Evolutionary conservation across 2,329 filamentous ascomycete species (phyloP).

Genomic region (Fusarium papillatum): DNA sequence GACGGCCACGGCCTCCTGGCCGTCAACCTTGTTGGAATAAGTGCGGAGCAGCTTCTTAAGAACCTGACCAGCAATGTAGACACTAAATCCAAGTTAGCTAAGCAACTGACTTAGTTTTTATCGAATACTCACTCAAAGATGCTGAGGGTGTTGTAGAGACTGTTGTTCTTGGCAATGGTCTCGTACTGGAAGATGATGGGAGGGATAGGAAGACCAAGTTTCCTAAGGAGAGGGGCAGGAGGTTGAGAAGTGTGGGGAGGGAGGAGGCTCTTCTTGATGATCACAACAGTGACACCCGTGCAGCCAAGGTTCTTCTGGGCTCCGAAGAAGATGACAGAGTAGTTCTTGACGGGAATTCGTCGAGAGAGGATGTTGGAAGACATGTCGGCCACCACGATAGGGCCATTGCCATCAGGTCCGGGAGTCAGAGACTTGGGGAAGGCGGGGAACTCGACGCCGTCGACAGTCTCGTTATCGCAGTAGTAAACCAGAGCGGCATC

Average conservation of each 20-base stretch:
- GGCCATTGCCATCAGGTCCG: slow-evolving; percentile 71
- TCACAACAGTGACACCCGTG: slow-evolving; percentile 87
- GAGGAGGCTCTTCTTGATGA: slow-evolving; percentile 86
- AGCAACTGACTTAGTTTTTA: background rate
- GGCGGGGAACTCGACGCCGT: slow-evolving; percentile 90
- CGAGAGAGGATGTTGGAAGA: slow-evolving; percentile 92
- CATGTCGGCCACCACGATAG: slow-evolving; percentile 93
- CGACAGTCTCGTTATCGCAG: slow-evolving; percentile 95
- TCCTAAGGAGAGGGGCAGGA: slow-evolving; percentile 76
- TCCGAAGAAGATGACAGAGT: slow-evolving; percentile 89
- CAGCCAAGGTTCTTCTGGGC: slow-evolving; percentile 95
- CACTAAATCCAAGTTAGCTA: slow-evolving; percentile 59
- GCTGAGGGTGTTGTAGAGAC: slow-evolving; percentile 94
- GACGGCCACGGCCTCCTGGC: slow-evolving; percentile 80
- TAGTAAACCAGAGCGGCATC: slow-evolving; percentile 85
- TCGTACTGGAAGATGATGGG: slow-evolving; percentile 88
- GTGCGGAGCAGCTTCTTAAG: slow-evolving; percentile 79
- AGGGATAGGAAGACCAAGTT: slow-evolving; percentile 81
- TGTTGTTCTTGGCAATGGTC: slow-evolving; percentile 92
- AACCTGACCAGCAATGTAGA: slow-evolving; percentile 92
- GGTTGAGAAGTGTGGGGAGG: slow-evolving; percentile 77
- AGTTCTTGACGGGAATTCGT: slow-evolving; percentile 82
- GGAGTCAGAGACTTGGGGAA: slow-evolving; percentile 76
- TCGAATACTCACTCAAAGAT: slow-evolving; percentile 79
- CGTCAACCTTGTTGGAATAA: slow-evolving; percentile 78